A percentile compares a stretch with the other conserved stretches of the same genome.
phyloP scores from a whole-genome alignment of 2,329 filamentous ascomycete species.

The Pseudogymnoascus sp. region DNA sequence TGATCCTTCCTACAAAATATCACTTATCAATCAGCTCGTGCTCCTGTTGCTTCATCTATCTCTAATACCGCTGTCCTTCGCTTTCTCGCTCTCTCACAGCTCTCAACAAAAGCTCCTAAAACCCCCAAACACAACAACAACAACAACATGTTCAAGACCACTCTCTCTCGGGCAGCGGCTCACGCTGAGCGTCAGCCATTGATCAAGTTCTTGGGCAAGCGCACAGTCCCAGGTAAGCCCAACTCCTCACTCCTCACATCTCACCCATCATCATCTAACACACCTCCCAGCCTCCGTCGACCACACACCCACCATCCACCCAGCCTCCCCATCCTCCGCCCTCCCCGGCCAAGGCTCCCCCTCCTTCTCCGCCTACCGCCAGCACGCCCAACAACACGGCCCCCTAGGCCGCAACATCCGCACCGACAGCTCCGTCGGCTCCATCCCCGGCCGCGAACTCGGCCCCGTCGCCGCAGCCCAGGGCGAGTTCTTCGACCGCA shows the following conservation, averaged over 20 bases:
- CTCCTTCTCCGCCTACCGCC: conserved; percentile 51
- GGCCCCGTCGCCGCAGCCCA: conserved; percentile 61
- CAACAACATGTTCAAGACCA: conserved; percentile 7
- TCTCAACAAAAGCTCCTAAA: not conserved
- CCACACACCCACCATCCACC: conserved; percentile 49
- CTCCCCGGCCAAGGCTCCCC: conserved; percentile 41
- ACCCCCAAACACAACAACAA: not conserved
- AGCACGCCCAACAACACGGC: conserved; percentile 51
- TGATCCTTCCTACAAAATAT: not conserved
- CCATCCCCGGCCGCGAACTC: conserved; percentile 55
- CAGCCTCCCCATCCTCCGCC: conserved; percentile 42
- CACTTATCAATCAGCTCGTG: not conserved
- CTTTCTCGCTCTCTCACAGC: not conserved
- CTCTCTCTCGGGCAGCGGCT: conserved; percentile 16
- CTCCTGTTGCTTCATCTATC: not conserved
- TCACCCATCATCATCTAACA: conserved; percentile 14
- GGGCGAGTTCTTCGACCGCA: conserved; percentile 80
- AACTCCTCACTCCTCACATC: not conserved
- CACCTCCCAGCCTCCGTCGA: conserved; percentile 40
- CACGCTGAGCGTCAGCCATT: conserved; percentile 30
- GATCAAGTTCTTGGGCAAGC: conserved; percentile 35
- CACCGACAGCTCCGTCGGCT: conserved; percentile 20
- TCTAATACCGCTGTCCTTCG: not conserved
- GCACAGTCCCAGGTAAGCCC: conserved; percentile 30
- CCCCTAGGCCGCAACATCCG: conserved; percentile 34